Evolutionary conservation across 345 rosid genomes (phyloP).

Genomic region (Populus pruinosa): DNA sequence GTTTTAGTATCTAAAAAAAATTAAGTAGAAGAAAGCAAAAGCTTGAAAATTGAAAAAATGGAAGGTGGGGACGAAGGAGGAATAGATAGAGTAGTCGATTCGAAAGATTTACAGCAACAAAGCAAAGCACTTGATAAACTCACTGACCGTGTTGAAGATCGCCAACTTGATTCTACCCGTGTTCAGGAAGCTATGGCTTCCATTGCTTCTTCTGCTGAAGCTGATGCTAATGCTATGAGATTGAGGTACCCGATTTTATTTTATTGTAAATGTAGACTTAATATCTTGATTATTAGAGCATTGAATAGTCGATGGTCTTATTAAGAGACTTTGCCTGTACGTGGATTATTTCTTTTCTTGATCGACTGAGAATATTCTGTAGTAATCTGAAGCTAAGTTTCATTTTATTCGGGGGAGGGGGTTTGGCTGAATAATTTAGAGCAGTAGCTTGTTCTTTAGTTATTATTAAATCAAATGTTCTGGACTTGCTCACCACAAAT

Average conservation of each 20-base stretch:
- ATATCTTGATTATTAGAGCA: too few relatives aligned
- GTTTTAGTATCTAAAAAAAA: slow-evolving; percentile 12
- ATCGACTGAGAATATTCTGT: not conserved
- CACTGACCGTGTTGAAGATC: slow-evolving; percentile 97
- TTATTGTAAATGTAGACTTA: too few relatives aligned
- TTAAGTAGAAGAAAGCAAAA: not conserved
- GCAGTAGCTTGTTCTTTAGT: not conserved
- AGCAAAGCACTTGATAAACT: slow-evolving; percentile 98
- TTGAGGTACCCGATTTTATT: slow-evolving; percentile 46
- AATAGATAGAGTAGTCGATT: slow-evolving; percentile 56
- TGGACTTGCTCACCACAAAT: not conserved
- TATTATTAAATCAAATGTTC: not conserved
- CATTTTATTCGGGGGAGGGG: not conserved
- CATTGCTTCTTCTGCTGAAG: slow-evolving; percentile 78
- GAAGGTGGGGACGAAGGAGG: slow-evolving; percentile 71
- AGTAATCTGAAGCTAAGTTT: not conserved
- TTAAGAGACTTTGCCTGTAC: not conserved
- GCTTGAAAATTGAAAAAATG: slow-evolving; percentile 32
- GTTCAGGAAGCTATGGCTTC: slow-evolving; percentile 99
- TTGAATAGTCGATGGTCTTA: not conserved
- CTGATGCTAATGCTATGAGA: slow-evolving; percentile 81
- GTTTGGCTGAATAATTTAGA: not conserved
- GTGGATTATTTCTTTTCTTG: not conserved
- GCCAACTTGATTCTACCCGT: slow-evolving; percentile 93
- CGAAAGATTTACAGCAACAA: slow-evolving; percentile 93